These are phyloP conservation scores for Malus asiatica DNA, from an alignment of 306 rosid species.

Conservation along the genomic window DNA sequence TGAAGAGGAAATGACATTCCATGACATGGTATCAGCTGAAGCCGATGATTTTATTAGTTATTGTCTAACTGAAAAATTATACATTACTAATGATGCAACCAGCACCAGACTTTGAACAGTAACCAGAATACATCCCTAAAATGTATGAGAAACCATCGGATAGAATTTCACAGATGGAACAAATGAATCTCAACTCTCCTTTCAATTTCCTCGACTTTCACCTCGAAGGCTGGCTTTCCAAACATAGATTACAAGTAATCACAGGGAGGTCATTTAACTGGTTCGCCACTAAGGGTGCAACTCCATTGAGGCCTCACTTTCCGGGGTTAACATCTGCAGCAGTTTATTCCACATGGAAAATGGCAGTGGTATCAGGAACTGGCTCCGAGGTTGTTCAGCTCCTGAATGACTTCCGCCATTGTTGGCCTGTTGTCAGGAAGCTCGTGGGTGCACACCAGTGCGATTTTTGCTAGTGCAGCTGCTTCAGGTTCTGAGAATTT, in stretches of 20 bases:
- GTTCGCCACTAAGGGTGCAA: no score
- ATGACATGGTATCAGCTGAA: neutral
- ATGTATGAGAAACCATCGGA: neutral
- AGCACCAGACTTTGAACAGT: neutral
- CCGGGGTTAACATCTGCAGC: neutral
- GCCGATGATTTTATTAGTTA: neutral
- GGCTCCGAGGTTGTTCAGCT: constrained; percentile 30
- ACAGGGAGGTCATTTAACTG: neutral
- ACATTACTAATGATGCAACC: neutral
- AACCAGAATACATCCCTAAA: neutral
- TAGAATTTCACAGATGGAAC: neutral
- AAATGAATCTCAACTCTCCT: neutral
- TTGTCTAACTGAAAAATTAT: neutral
- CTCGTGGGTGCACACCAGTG: constrained; percentile 59
- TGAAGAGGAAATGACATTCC: no score
- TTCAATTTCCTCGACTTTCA: neutral
- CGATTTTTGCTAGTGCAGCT: constrained; percentile 47
- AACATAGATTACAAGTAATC: neutral
- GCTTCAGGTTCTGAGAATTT: constrained; percentile 60
- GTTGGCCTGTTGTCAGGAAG: constrained; percentile 64
- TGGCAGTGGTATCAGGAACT: neutral
- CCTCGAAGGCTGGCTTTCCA: neutral
- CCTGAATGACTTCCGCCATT: constrained; percentile 45
- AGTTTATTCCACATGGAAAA: neutral
- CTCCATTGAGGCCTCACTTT: neutral